A percentile compares a stretch with the other conserved stretches of the same genome.
phyloP scores from a whole-genome alignment of 2,329 filamentous ascomycete species.

The Ceratocystis ficicola region DNA sequence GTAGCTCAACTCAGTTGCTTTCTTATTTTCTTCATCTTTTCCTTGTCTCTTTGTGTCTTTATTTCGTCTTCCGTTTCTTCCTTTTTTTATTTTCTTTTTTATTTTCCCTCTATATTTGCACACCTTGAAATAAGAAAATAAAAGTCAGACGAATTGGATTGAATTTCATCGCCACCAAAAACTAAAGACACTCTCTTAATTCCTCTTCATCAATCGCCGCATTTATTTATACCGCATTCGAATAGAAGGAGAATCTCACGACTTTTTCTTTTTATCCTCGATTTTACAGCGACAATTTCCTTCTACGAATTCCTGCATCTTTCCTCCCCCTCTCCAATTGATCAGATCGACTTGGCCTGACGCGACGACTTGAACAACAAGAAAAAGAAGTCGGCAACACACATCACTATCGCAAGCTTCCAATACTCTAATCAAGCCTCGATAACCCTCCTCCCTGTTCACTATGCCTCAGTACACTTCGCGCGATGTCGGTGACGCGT shows the following conservation, averaged over 20 bases:
- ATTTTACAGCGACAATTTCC: not conserved
- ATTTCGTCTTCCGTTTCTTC: constrained; percentile 5
- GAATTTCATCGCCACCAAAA: not conserved
- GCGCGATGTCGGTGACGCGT: constrained; percentile 54
- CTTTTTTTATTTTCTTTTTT: constrained; percentile 13
- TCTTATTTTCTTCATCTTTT: constrained; percentile 4
- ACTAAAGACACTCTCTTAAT: not conserved
- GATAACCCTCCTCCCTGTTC: constrained; percentile 23
- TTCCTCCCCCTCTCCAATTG: not conserved
- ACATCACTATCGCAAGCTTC: not conserved
- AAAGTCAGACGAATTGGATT: not conserved
- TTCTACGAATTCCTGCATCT: not conserved
- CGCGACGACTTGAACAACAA: constrained; percentile 10
- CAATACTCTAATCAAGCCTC: not conserved
- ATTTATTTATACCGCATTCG: not conserved
- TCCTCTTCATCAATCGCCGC: not conserved
- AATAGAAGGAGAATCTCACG: not conserved
- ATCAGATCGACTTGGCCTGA: not conserved
- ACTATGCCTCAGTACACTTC: constrained; percentile 56
- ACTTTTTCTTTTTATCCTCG: not conserved
- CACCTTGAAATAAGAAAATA: not conserved
- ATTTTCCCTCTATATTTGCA: not conserved
- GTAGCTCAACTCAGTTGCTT: too few species aligned
- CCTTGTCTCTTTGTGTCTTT: not conserved
- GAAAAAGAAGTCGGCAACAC: not conserved